phyloP scores from a whole-genome alignment of 352 stramenopile species.

The Globisporangium splendens region DNA sequence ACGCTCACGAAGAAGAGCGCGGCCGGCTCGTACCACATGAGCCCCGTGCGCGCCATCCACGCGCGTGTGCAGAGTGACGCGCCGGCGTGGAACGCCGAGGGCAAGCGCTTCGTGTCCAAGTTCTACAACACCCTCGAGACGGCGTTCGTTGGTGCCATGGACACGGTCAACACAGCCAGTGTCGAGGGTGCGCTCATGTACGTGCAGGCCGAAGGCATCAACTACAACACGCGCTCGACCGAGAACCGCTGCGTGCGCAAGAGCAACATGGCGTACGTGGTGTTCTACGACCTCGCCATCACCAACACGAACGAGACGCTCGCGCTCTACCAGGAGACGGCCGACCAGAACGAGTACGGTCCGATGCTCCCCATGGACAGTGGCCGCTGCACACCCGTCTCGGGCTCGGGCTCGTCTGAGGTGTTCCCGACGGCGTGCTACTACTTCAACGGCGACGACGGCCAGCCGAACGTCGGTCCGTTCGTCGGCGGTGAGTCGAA shows the following conservation, averaged over 20 bases:
- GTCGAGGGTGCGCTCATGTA: slow-evolving; percentile 87
- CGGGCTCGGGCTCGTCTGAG: slow-evolving; percentile 17
- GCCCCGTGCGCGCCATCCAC: slow-evolving; percentile 65
- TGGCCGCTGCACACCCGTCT: slow-evolving; percentile 50
- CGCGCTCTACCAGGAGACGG: slow-evolving; percentile 51
- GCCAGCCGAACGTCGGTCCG: slow-evolving; percentile 54
- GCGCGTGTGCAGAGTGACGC: slow-evolving; percentile 69
- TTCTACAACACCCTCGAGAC: slow-evolving; percentile 52
- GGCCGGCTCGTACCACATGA: slow-evolving; percentile 58
- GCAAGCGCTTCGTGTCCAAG: slow-evolving; percentile 57
- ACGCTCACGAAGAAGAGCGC: slow-evolving; percentile 15
- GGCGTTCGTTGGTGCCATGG: slow-evolving; percentile 59
- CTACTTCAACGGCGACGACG: slow-evolving; percentile 65
- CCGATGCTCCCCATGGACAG: slow-evolving; percentile 65
- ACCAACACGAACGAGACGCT: slow-evolving; percentile 59
- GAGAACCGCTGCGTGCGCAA: slow-evolving; percentile 59
- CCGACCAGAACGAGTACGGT: slow-evolving; percentile 57
- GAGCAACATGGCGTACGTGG: slow-evolving; percentile 53
- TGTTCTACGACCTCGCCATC: slow-evolving; percentile 77
- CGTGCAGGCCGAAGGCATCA: slow-evolving; percentile 83
- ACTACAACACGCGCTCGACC: slow-evolving; percentile 60
- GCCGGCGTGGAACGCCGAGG: slow-evolving; percentile 46
- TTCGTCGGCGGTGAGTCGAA: slow-evolving; percentile 53
- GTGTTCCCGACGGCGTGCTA: slow-evolving; percentile 50
- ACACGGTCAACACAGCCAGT: slow-evolving; percentile 79